Evolutionary conservation across 2,329 filamentous ascomycete genomes (phyloP), one percentile per base, ranked within the genome.

Genomic region (Colletotrichum kahawae): DNA sequence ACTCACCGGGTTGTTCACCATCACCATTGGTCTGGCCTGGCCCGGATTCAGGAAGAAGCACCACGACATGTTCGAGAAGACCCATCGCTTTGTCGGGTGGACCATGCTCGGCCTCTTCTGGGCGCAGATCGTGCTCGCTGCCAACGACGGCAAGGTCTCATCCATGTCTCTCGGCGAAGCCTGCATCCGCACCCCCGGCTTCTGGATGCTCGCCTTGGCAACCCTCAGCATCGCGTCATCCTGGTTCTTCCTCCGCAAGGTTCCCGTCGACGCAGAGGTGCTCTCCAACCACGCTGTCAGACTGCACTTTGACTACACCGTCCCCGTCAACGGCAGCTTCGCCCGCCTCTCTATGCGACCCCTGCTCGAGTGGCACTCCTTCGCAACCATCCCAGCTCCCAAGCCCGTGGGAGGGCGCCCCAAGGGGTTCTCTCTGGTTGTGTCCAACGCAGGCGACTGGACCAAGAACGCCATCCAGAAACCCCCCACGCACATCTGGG

Each of bases 381-480:
- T 95, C 80, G 94, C 94, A 56, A 93, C 92, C 2, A 94, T 95
- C 75, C 92, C 93, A 1, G 88, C 91, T 70, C 87, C 90, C 2
- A 31, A 51, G 2, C 18, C 8, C 8, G 73, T 73, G 5, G 70
- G 34, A 12, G 4, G 14, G 4, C 73, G 43, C 9, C 57, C 63
- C 3, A 81, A 85, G 70, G 92, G 90, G 13, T 95, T 93, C 84
- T 94, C 92, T 0, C 86, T 94, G 33, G 85, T 95, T 31, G 88
- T 95, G 21, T 94, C 93, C 66, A 93, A 92, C 77, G 93, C 93
- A 3, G 94, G 94, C n/a, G 93, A 95, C 83, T 95, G 94, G 93
- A 95, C 94, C 1, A 85, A 86, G 29, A 85, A 87, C 33, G 89
- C 90, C 70, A 95, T 95, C 82, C 84, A 88, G 54, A 86, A 88